phyloP scores from a whole-genome alignment of 1,139 yeast species.

The Suhomyces bribrorum region DNA sequence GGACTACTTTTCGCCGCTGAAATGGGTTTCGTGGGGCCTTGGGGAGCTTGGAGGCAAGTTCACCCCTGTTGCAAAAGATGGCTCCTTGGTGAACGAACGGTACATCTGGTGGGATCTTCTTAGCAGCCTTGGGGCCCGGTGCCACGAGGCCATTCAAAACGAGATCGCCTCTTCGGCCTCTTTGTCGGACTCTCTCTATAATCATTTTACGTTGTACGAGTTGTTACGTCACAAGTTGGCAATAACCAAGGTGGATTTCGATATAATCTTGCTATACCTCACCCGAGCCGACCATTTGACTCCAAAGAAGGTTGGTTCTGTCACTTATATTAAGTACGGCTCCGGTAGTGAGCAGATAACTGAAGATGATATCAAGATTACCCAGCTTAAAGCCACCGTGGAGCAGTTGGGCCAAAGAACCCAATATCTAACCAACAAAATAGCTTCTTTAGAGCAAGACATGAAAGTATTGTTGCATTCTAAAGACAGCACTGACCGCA shows the following conservation, averaged over 20 bases:
- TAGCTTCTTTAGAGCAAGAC: constrained; percentile 23
- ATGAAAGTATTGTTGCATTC: constrained; percentile 12
- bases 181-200: constrained; percentile 25
- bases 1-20: constrained; percentile 22
- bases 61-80: constrained; percentile 13
- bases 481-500: constrained; percentile 7
- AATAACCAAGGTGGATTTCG: constrained; percentile 25
- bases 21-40: constrained; percentile 25
- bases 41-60: constrained; percentile 5
- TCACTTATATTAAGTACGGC: constrained; percentile 27
- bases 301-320: constrained; percentile 14
- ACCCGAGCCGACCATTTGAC: constrained; percentile 22
- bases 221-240: constrained; percentile 15
- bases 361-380: constrained; percentile 35
- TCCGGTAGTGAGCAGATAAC: constrained; percentile 16
- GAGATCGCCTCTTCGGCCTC: constrained; percentile 15
- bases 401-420: constrained; percentile 23
- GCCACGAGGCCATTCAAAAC: constrained; percentile 11
- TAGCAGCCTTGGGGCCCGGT: constrained; percentile 17
- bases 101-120: constrained; percentile 31
- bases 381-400: constrained; percentile 25
- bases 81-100: constrained; percentile 23
- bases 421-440: constrained; percentile 22
- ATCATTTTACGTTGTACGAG: constrained; percentile 18
- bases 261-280: constrained; percentile 28